These are phyloP conservation scores for Pseudognaphalium luteoalbum DNA, from an alignment of 129 eudicot genomes.

Conservation along the genomic window DNA sequence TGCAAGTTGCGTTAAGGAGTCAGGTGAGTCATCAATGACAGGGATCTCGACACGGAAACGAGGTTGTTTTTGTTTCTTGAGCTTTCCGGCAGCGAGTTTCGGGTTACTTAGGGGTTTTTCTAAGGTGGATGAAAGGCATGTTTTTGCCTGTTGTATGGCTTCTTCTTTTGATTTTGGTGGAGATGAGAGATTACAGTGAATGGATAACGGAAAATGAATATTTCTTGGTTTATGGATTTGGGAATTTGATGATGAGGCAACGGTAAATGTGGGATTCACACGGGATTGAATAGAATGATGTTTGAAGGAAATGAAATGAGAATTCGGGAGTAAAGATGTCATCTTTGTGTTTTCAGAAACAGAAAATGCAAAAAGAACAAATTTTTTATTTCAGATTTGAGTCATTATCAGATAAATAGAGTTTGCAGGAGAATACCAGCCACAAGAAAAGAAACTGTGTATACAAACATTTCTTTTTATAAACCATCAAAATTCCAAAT, in stretches of 20 bases:
- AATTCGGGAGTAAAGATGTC: too few relatives aligned
- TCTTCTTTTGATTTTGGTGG: constrained; percentile 88
- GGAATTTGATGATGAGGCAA: constrained; percentile 26
- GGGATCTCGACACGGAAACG: constrained; percentile 72
- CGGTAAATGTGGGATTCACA: background rate
- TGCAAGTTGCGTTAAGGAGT: constrained; percentile 56
- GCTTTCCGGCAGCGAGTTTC: constrained; percentile 64
- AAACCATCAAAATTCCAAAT: too few relatives aligned
- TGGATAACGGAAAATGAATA: constrained; percentile 8
- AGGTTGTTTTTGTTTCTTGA: constrained; percentile 73
- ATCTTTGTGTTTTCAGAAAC: too few relatives aligned
- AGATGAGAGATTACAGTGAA: constrained; percentile 43
- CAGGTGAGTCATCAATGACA: constrained; percentile 57
- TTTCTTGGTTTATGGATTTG: constrained; percentile 35
- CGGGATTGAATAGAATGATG: constrained; percentile 20
- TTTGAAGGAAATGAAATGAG: constrained; percentile 13
- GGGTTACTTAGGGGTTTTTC: constrained; percentile 77
- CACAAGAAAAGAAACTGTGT: too few relatives aligned
- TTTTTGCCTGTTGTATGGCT: constrained; percentile 83
- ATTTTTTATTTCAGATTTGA: background rate
- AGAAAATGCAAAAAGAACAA: too few relatives aligned
- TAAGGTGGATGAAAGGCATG: constrained; percentile 59
- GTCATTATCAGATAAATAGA: background rate
- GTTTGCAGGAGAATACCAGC: too few relatives aligned
- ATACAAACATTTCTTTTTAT: too few relatives aligned